Percentiles rank a stretch among this genome's conserved stretches.
Evolutionary conservation across 495 filamentous ascomycete species (phyloP).

Genomic region (Tuber microsphaerosporum): DNA sequence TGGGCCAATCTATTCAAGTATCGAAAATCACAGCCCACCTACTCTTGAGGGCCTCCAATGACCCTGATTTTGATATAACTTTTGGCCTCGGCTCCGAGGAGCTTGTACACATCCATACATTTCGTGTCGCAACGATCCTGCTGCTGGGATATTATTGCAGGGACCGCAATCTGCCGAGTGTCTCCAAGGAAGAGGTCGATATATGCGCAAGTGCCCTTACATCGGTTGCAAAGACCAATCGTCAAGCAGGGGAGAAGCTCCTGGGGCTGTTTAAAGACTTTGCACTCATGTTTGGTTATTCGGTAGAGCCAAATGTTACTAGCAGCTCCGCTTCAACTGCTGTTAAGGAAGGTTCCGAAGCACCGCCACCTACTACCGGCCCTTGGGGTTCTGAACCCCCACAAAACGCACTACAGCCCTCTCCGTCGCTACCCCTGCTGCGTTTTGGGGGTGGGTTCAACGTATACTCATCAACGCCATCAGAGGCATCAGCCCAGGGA

Average conservation of each 20-base stretch:
- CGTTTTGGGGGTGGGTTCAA: not conserved
- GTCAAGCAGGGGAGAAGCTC: constrained; percentile 30
- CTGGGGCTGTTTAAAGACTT: constrained; percentile 38
- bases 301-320: constrained; percentile 16
- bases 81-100: constrained; percentile 39
- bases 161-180: constrained; percentile 31
- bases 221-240: constrained; percentile 23
- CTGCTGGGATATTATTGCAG: constrained; percentile 38
- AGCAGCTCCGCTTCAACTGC: not conserved
- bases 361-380: not conserved
- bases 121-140: constrained; percentile 39
- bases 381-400: not conserved
- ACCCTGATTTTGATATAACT: constrained; percentile 25
- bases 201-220: constrained; percentile 36
- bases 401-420: not conserved
- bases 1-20: constrained; percentile 35
- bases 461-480: not conserved
- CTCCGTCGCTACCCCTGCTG: not conserved
- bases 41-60: constrained; percentile 29
- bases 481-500: not conserved
- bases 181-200: constrained; percentile 33
- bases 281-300: constrained; percentile 38
- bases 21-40: constrained; percentile 39
- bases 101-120: constrained; percentile 35
- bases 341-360: not conserved